Evolutionary conservation across 2,329 filamentous ascomycete genomes (phyloP).

Genomic region (Exophiala oligosperma): DNA sequence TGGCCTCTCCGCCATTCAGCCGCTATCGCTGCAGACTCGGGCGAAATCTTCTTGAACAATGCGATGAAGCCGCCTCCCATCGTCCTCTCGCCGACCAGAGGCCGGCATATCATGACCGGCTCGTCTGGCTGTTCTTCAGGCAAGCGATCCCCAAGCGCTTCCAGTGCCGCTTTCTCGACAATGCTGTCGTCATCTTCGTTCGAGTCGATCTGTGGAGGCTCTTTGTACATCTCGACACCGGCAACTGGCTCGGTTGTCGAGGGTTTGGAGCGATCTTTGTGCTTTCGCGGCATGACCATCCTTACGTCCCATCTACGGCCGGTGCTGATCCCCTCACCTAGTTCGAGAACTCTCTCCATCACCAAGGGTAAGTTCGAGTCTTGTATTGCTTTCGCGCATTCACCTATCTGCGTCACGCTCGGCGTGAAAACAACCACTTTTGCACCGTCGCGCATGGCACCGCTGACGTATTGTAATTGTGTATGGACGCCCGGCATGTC

Average conservation of each 20-base stretch:
- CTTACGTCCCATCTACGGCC: slow-evolving; percentile 51
- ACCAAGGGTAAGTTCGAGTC: slow-evolving; percentile 55
- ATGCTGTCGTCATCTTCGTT: background rate
- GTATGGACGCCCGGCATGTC: slow-evolving; percentile 67
- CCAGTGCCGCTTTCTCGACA: background rate
- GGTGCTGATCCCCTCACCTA: slow-evolving; percentile 46
- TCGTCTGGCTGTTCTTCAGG: slow-evolving; percentile 25
- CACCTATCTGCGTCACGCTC: slow-evolving; percentile 73
- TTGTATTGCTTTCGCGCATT: slow-evolving; percentile 59
- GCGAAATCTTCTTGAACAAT: slow-evolving; percentile 44
- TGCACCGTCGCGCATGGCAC: slow-evolving; percentile 63
- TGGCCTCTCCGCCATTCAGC: slow-evolving; percentile 13
- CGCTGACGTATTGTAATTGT: slow-evolving; percentile 46
- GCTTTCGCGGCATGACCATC: slow-evolving; percentile 32
- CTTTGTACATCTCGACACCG: slow-evolving; percentile 22
- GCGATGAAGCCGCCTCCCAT: slow-evolving; percentile 55
- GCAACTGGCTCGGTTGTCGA: background rate
- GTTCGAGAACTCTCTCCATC: slow-evolving; percentile 46
- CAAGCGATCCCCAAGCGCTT: background rate
- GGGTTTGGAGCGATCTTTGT: background rate
- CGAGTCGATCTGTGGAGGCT: background rate
- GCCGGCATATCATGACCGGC: slow-evolving; percentile 52
- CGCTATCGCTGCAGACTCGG: slow-evolving; percentile 5
- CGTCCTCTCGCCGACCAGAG: slow-evolving; percentile 50
- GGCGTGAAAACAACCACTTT: slow-evolving; percentile 71